phyloP scores from a whole-genome alignment of 768 basidiomycete genomes.

The Mycena chlorophos region DNA sequence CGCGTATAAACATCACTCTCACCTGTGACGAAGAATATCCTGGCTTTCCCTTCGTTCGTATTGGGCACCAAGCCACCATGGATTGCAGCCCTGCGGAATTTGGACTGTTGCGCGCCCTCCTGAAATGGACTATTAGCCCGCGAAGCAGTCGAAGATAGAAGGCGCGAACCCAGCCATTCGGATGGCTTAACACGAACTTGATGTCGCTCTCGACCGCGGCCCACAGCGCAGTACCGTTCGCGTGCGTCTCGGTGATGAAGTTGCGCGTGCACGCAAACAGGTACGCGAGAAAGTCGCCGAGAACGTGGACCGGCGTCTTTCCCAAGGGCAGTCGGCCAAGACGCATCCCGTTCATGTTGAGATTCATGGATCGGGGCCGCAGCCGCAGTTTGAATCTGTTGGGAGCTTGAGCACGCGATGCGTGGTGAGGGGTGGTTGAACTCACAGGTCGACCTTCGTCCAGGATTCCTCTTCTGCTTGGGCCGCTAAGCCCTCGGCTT shows the following conservation, averaged over 20 bases:
- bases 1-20: background rate
- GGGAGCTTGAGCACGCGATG: background rate
- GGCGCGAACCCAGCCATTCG: conserved; percentile 76
- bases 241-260: conserved; percentile 82
- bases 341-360: conserved; percentile 84
- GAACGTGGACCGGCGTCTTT: conserved; percentile 71
- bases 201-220: conserved; percentile 67
- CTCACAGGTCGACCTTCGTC: conserved; percentile 75
- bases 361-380: conserved; percentile 73
- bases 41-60: conserved; percentile 67
- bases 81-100: conserved; percentile 74
- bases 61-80: conserved; percentile 74
- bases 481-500: conserved; percentile 64
- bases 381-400: conserved; percentile 78
- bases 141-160: background rate
- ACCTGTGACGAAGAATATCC: conserved; percentile 80
- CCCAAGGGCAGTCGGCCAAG: conserved; percentile 65
- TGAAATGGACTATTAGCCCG: background rate
- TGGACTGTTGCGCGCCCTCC: conserved; percentile 65
- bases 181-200: conserved; percentile 76
- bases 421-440: conserved; percentile 11
- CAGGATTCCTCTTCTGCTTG: conserved; percentile 77
- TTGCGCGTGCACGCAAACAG: conserved; percentile 71
- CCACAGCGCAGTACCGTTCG: conserved; percentile 70
- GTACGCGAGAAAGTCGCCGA: conserved; percentile 78